A percentile compares a stretch with the other conserved stretches of the same genome.
Evolutionary conservation across 2,329 filamentous ascomycete species (phyloP).

Genomic region (Sclerotinia glacialis): DNA sequence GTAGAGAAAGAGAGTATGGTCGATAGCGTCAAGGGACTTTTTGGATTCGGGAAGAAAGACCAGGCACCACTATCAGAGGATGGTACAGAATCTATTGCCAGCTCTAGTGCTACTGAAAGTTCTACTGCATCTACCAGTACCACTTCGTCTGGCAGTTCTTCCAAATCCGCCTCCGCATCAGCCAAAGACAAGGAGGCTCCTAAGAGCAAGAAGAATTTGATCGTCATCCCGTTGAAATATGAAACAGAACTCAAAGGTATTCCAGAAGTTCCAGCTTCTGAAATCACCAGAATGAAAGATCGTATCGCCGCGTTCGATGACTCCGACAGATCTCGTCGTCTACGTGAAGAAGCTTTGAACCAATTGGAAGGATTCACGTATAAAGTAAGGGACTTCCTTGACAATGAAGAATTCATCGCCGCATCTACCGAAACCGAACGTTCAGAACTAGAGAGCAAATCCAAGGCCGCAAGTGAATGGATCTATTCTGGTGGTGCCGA

Average conservation of each 20-base stretch:
- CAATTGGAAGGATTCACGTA: conserved; percentile 94
- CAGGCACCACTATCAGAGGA: conserved; percentile 67
- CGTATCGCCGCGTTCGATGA: conserved; percentile 80
- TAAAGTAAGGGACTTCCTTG: conserved; percentile 76
- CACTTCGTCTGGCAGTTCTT: conserved; percentile 49
- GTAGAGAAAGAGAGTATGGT: conserved; percentile 75
- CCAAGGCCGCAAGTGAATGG: conserved; percentile 77
- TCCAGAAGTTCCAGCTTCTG: conserved; percentile 33
- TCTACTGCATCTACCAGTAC: conserved; percentile 46
- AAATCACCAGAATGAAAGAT: conserved; percentile 45
- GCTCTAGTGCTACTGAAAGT: conserved; percentile 45
- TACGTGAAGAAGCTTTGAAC: conserved; percentile 85
- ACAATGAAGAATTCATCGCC: conserved; percentile 69
- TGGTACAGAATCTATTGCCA: conserved; percentile 50
- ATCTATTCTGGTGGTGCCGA: conserved; percentile 81
- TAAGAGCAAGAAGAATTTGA: conserved; percentile 36
- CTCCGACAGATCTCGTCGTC: conserved; percentile 73
- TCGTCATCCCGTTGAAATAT: conserved; percentile 38
- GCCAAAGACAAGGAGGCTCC: conserved; percentile 34
- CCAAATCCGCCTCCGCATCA: conserved; percentile 38
- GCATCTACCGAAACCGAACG: conserved; percentile 69
- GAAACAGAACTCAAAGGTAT: conserved; percentile 33
- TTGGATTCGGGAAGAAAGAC: conserved; percentile 90
- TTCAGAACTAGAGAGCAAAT: conserved; percentile 61
- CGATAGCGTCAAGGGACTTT: conserved; percentile 92